Conservation (phyloP, 495 filamentous ascomycete genomes). For the Halenospora varia region DNA sequence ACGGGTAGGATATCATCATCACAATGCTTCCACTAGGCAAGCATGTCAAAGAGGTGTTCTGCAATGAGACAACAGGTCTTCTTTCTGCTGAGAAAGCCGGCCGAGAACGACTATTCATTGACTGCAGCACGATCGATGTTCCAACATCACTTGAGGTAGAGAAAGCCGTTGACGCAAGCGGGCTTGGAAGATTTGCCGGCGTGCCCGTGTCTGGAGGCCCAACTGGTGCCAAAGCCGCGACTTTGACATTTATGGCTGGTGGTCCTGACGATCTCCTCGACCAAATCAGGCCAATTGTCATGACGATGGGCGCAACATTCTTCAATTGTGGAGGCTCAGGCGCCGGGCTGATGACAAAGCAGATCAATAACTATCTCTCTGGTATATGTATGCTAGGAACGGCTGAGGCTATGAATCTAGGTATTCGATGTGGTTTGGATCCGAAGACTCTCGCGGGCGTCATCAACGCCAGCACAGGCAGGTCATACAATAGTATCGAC, state of each 20-base stretch:
- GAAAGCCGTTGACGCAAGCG: slow-evolving; percentile 20
- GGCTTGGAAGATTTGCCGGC: slow-evolving; percentile 32
- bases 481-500: slow-evolving; percentile 15
- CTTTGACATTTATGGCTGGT: slow-evolving; percentile 43
- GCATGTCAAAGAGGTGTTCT: background rate
- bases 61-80: background rate
- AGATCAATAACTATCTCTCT: slow-evolving; percentile 24
- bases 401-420: slow-evolving; percentile 22
- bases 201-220: slow-evolving; percentile 41
- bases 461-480: slow-evolving; percentile 15
- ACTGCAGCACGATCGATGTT: slow-evolving; percentile 42
- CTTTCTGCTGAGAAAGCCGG: background rate
- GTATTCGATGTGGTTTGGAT: slow-evolving; percentile 19
- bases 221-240: slow-evolving; percentile 40
- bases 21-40: background rate
- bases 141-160: slow-evolving; percentile 30
- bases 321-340: slow-evolving; percentile 18
- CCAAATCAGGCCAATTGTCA: slow-evolving; percentile 7
- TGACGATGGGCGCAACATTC: slow-evolving; percentile 17
- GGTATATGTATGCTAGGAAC: slow-evolving; percentile 13
- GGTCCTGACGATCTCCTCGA: slow-evolving; percentile 8
- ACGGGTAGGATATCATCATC: background rate
- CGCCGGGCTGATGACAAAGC: slow-evolving; percentile 20
- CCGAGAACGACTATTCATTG: slow-evolving; percentile 33
- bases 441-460: slow-evolving; percentile 19